Conservation (phyloP, 2,329 filamentous ascomycete genomes). For the Aureobasidium sp. region DNA sequence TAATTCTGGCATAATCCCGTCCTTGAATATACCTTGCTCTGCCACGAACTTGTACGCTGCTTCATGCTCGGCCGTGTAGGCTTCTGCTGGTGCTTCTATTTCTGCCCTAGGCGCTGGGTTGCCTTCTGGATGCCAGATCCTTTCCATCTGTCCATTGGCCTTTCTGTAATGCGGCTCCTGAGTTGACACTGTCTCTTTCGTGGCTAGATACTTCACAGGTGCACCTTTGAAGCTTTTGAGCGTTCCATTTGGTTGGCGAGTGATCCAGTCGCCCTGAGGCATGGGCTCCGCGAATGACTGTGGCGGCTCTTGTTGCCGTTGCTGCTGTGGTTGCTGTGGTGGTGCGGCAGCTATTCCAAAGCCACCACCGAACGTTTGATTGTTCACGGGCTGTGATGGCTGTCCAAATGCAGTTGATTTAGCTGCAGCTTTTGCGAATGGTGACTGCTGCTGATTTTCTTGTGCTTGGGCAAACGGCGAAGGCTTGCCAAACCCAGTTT, state of each 20-base stretch:
- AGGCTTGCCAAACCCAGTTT: slow-evolving; percentile 15
- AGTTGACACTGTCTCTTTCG: not conserved
- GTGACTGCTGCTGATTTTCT: slow-evolving; percentile 13
- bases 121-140: slow-evolving; percentile 67
- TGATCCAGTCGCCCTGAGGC: slow-evolving; percentile 7
- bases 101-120: slow-evolving; percentile 47
- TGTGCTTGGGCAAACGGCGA: slow-evolving; percentile 13
- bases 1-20: slow-evolving; percentile 64
- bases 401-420: slow-evolving; percentile 17
- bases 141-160: slow-evolving; percentile 48
- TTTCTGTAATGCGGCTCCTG: not conserved
- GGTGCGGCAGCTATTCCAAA: not conserved
- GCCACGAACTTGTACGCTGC: slow-evolving; percentile 57
- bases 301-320: not conserved
- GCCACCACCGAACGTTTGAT: not conserved
- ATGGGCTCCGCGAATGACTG: not conserved
- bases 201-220: not conserved
- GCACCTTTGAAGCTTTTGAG: not conserved
- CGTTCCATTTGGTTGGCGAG: not conserved
- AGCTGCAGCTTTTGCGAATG: slow-evolving; percentile 15
- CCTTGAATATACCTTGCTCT: slow-evolving; percentile 58
- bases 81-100: slow-evolving; percentile 50
- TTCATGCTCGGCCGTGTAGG: slow-evolving; percentile 52
- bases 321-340: not conserved
- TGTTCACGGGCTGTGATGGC: not conserved